These are phyloP conservation scores for Aegilops bicornis DNA, from an alignment of 176 grass and related monocot genomes.

Conservation along the genomic window DNA sequence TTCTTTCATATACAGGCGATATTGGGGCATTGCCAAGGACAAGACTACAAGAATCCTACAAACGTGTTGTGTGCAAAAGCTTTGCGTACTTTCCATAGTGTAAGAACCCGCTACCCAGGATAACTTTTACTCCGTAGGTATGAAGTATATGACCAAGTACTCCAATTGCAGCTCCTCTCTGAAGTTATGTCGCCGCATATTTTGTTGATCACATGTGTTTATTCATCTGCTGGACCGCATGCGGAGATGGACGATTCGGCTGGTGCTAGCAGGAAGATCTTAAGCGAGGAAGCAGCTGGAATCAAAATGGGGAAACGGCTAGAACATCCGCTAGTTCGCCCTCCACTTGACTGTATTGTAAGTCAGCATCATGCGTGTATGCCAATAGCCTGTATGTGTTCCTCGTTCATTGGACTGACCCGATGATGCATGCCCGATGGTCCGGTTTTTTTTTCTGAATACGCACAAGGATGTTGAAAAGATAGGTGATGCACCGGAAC, in stretches of 20 bases:
- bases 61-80: conserved; percentile 31
- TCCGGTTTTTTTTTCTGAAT: no score
- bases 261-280: background rate
- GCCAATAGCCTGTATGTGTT: no score
- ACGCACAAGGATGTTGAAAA: no score
- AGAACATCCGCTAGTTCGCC: conserved; percentile 6
- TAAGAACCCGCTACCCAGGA: background rate
- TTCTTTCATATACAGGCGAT: background rate
- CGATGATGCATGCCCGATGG: background rate
- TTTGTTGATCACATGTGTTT: conserved; percentile 28
- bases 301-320: background rate
- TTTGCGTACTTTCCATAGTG: conserved; percentile 18
- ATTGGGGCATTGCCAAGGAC: conserved; percentile 22
- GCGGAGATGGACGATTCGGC: background rate
- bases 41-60: conserved; percentile 33
- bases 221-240: conserved; percentile 7
- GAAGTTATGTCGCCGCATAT: background rate
- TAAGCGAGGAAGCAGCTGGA: background rate
- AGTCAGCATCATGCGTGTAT: background rate
- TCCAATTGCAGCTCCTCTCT: conserved; percentile 18
- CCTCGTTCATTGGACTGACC: background rate
- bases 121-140: background rate
- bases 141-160: no score
- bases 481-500: no score
- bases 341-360: conserved; percentile 46